Conservation (phyloP, 2,329 filamentous ascomycete species). For the Xenosphaeropsis pyriputrescens region DNA sequence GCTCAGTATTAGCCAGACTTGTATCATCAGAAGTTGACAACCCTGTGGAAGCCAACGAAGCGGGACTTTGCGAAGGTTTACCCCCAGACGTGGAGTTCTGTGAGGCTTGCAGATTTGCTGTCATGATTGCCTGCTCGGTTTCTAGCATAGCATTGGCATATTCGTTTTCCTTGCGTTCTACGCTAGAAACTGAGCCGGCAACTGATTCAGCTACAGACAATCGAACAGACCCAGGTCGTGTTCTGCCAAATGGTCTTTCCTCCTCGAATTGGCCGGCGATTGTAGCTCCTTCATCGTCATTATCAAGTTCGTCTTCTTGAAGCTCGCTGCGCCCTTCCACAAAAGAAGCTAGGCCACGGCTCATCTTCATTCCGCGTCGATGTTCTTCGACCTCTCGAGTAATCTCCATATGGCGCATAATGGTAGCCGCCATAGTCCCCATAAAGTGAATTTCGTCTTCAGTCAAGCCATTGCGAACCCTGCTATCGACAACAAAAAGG, state of each 20-base stretch:
- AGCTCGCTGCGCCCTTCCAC: slow-evolving; percentile 27
- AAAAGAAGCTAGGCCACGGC: slow-evolving; percentile 36
- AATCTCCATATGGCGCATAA: slow-evolving; percentile 48
- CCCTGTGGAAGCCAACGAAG: too few species aligned
- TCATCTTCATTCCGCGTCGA: slow-evolving; percentile 37
- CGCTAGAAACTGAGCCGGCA: slow-evolving; percentile 2
- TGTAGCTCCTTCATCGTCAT: slow-evolving; percentile 13
- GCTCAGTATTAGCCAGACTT: not conserved
- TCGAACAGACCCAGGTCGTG: slow-evolving; percentile 7
- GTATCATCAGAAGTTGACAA: not conserved
- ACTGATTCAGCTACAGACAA: slow-evolving; percentile 3
- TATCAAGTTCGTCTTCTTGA: slow-evolving; percentile 13
- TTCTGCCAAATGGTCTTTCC: slow-evolving; percentile 5
- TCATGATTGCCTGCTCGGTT: slow-evolving; percentile 7
- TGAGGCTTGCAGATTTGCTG: not conserved
- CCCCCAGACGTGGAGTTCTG: not conserved
- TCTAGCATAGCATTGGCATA: slow-evolving; percentile 8
- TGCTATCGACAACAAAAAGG: slow-evolving; percentile 43
- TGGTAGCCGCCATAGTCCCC: slow-evolving; percentile 37
- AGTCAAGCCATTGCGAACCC: slow-evolving; percentile 33
- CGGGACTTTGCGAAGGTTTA: too few species aligned
- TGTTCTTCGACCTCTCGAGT: slow-evolving; percentile 35
- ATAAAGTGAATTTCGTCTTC: slow-evolving; percentile 36
- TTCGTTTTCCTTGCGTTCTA: slow-evolving; percentile 12
- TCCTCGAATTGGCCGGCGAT: slow-evolving; percentile 15